Evolutionary conservation across 176 grass and related monocot species (phyloP).

Genomic region (Canna indica): DNA sequence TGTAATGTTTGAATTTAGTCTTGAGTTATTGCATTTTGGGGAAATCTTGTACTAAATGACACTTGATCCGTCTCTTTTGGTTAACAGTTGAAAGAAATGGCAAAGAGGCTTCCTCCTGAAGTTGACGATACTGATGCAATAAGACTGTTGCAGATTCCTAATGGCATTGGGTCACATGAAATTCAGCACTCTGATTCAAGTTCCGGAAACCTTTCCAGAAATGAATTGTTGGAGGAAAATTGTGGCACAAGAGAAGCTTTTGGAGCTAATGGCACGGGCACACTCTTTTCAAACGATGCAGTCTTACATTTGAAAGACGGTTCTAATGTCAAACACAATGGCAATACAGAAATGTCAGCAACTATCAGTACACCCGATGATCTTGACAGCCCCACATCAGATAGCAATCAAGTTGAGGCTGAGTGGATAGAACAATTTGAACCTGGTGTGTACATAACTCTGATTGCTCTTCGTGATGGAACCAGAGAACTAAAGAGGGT

Average conservation of each 20-base stretch:
- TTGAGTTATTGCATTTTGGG: neutral
- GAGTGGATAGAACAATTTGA: constrained; percentile 99
- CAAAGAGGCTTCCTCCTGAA: constrained; percentile 50
- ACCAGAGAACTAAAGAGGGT: constrained; percentile 92
- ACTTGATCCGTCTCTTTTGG: neutral
- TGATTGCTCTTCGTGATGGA: constrained; percentile 69
- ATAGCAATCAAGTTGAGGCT: constrained; percentile 59
- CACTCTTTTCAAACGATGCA: neutral
- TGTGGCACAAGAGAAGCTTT: neutral
- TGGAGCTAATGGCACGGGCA: neutral
- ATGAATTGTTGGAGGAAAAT: neutral
- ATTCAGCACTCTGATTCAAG: constrained; percentile 7
- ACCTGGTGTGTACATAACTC: constrained; percentile 82
- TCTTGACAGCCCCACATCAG: constrained; percentile 42
- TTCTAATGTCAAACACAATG: constrained; percentile 19
- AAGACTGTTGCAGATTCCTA: constrained; percentile 19
- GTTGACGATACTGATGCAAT: constrained; percentile 34
- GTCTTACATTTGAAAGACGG: constrained; percentile 23
- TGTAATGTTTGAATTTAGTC: neutral
- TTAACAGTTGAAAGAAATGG: constrained; percentile 77
- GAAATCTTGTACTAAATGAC: neutral
- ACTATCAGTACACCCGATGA: constrained; percentile 30
- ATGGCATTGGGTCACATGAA: constrained; percentile 6
- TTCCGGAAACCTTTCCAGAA: constrained; percentile 17
- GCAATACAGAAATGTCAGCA: constrained; percentile 22